Percentiles rank a stretch among this genome's conserved stretches.
These are phyloP conservation scores for Aspergillus steynii DNA, from an alignment of 495 filamentous ascomycete species.

Conservation along the genomic window DNA sequence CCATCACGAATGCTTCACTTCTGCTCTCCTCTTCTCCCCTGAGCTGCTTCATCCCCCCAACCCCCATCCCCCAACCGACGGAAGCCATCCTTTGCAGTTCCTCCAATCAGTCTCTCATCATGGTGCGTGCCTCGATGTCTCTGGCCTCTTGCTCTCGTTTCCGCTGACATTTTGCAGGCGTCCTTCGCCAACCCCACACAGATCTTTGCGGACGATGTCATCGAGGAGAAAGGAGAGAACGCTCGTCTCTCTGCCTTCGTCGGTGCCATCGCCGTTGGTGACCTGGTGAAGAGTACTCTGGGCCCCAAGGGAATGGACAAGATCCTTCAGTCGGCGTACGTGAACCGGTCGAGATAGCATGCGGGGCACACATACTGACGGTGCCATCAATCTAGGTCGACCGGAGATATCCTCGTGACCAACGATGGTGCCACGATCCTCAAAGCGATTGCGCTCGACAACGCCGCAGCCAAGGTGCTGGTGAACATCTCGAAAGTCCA, in stretches of 20 bases:
- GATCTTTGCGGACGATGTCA: constrained; percentile 97
- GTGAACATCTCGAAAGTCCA: constrained; percentile 99
- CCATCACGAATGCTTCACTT: constrained; percentile 18
- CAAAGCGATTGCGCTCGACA: constrained; percentile 98
- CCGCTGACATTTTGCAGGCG: constrained; percentile 29
- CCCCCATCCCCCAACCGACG: constrained; percentile 4
- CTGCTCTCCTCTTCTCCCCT: constrained; percentile 27
- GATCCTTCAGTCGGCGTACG: constrained; percentile 95
- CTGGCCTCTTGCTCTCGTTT: constrained; percentile 9
- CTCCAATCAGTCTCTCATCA: constrained; percentile 22
- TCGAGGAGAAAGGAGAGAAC: constrained; percentile 99
- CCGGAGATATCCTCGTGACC: constrained; percentile 94
- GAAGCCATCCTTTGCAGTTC: constrained; percentile 16
- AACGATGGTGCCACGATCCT: constrained; percentile 98
- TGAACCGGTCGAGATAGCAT: constrained; percentile 17
- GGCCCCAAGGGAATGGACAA: constrained; percentile 99
- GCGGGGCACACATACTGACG: constrained; percentile 23
- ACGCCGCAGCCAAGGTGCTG: constrained; percentile 90
- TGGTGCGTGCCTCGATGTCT: constrained; percentile 27
- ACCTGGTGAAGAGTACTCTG: constrained; percentile 94
- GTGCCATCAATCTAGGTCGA: constrained; percentile 60
- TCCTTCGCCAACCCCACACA: constrained; percentile 84
- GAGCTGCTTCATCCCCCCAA: constrained; percentile 23
- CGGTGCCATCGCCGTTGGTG: constrained; percentile 95
- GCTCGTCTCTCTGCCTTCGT: constrained; percentile 95